phyloP scores from a whole-genome alignment of 2,329 filamentous ascomycete genomes.

The Magnaporthiopsis rhizophila region DNA sequence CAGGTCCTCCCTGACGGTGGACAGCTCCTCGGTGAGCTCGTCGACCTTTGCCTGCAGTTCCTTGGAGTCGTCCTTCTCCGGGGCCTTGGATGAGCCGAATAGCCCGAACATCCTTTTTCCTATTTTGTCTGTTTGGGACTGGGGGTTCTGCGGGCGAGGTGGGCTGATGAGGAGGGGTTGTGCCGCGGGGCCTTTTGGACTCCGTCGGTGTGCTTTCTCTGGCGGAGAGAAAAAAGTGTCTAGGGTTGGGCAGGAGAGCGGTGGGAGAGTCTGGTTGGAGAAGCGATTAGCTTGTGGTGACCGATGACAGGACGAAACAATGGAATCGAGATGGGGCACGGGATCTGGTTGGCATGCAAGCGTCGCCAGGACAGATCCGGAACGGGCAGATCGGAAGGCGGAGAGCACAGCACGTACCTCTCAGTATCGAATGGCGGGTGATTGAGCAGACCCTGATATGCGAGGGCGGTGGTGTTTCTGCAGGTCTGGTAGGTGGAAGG shows the following conservation, averaged over 20 bases:
- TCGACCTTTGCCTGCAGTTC: conserved; percentile 7
- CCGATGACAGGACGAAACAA: too few relatives aligned
- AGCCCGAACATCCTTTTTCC: conserved; percentile 2
- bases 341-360: too few relatives aligned
- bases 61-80: neutral
- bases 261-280: too few relatives aligned
- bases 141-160: neutral
- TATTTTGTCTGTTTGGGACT: conserved; percentile 1
- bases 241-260: neutral
- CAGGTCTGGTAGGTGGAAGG: too few relatives aligned
- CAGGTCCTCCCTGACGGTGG: neutral
- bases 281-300: too few relatives aligned
- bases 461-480: too few relatives aligned
- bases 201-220: neutral
- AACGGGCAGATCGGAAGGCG: too few relatives aligned
- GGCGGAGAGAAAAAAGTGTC: neutral
- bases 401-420: too few relatives aligned
- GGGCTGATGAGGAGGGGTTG: neutral
- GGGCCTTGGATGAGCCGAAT: neutral
- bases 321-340: too few relatives aligned
- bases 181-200: neutral
- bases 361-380: too few relatives aligned
- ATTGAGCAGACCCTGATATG: too few relatives aligned
- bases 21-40: conserved; percentile 6
- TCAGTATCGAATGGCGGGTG: too few relatives aligned